Evolutionary conservation across 2,329 filamentous ascomycete genomes (phyloP), one percentile per base, ranked within the genome.

Genomic region (Fusarium succisae): DNA sequence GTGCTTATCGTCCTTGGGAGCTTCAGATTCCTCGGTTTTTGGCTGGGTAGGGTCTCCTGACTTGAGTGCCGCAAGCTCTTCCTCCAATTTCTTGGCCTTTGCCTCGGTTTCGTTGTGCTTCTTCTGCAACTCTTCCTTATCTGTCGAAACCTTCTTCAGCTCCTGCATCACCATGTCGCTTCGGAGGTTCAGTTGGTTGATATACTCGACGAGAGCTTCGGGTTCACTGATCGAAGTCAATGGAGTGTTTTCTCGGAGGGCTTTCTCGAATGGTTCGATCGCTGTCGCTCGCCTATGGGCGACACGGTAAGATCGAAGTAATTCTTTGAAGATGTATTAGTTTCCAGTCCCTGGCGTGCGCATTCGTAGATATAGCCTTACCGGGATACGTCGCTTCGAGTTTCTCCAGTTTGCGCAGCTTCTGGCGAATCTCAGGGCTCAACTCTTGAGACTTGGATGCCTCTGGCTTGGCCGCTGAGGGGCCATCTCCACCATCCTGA

Each of bases 161-260:
- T 99, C 96, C 51, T 97, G 93, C 89, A 97, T 92, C 7, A 97
- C 91, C 93, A 99, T 97, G 78, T 97, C 94, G 47, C 92, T 92
- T 79, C 97, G 96, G 60, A 95, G 83, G 70, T 92, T 96, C 45
- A 97, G 84, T 82, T 98, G 94, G 76, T 92, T 94, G 35, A 99
- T 87, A 79, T 98, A 99, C 82, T 98, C 96, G 12, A 95, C 89
- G 39, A 99, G 87, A 5, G 95, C 92, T 60, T 91, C 90, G 0
- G 96, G 94, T 68, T 99, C 96, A 76, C 87, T 88, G 77, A 99
- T 98, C 22, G 94, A 96, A 9, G 94, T 93, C 41, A 98, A 86
- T 6, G 96, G 96, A 0, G 96, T 99, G 77, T 97, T 94, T 80
- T 99, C 96, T 77, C 94, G 94, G 13, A 99, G 87, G 2, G 93